Evolutionary conservation across 75 land plant species (phyloP), one percentile per base, ranked within the genome.

Genomic region (Cupressus sempervirens): DNA sequence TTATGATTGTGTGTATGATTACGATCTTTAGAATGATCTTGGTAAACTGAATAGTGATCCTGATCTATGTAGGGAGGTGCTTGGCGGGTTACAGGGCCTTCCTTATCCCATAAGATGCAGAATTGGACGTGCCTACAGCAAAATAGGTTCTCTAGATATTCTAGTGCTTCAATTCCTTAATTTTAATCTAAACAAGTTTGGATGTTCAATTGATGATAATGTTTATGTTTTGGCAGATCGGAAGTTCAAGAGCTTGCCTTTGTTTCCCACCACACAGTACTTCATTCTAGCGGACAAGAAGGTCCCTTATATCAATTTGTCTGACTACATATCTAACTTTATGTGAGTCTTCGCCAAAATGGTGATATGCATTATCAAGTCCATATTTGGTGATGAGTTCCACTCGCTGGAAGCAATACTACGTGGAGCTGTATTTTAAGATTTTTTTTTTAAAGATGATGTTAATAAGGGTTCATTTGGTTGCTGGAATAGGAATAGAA

Each of bases 31-130:
- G 87, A 96, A 96, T 85, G 98, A 96, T 83, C 77, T 96, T 46
- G 97, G 98, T 3, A 91, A 96, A 40, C 95, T 93, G 10, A 95
- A 96, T 73, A 89, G 70, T 58, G 89, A 87, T 23, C 41, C 45
- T 29, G 88, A 91, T 0, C 76, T 87, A 16, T 76, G 85, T 38
- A 62, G 98, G 36, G 93, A 97, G 1, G 76, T 79, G 3, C 91
- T 95, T 15, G 97, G 98, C 4, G 95, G 95, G 13, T 90, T 93
- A 2, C 82, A 88, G 53, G 58, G 91, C 74, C 87, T 88, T 15
- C 96, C 94, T 0, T 96, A 93, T 70, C 98, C 98, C 0, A 85
- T 97, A n/a, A 84, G 99, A 29, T 91, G 97, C 80, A 88, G 99
- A 35, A 97, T 96, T 8, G 99, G 97, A 12, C 93, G 97, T 0